A percentile compares a stretch with the other conserved stretches of the same genome.
Conservation (phyloP, 345 rosid genomes). For the sweet orange (Citrus sinensis) region DNA sequence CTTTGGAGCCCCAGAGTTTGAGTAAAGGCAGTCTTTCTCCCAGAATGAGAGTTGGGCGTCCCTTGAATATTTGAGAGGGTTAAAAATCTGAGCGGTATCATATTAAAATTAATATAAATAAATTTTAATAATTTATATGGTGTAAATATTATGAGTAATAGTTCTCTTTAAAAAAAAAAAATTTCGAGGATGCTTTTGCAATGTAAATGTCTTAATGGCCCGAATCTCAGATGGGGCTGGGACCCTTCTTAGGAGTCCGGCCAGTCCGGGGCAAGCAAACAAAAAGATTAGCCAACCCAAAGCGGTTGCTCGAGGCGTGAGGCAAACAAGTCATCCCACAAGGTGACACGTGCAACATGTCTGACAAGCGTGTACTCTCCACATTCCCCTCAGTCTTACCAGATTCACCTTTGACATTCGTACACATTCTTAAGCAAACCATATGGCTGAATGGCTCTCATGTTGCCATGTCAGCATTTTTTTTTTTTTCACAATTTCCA, state of each 20-base stretch:
- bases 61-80: too few relatives aligned
- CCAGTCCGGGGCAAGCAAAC: background rate
- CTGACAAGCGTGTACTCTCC: background rate
- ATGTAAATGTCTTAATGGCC: too few relatives aligned
- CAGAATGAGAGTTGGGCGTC: too few relatives aligned
- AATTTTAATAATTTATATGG: too few relatives aligned
- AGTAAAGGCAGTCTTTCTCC: too few relatives aligned
- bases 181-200: too few relatives aligned
- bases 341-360: slow-evolving; percentile 47
- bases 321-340: slow-evolving; percentile 22
- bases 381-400: background rate
- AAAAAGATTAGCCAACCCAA: background rate
- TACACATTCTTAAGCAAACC: slow-evolving; percentile 25
- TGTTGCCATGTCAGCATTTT: slow-evolving; percentile 58
- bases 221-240: background rate
- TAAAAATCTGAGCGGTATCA: too few relatives aligned
- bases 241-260: background rate
- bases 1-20: too few relatives aligned
- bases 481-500: slow-evolving; percentile 12
- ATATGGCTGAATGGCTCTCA: slow-evolving; percentile 33
- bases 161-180: too few relatives aligned
- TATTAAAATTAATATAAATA: too few relatives aligned
- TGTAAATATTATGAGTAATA: too few relatives aligned
- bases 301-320: slow-evolving; percentile 24
- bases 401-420: slow-evolving; percentile 16